Percentiles rank a stretch among this genome's conserved stretches.
Conservation (phyloP, 83 land plant genomes). For the Thuja plicata region DNA sequence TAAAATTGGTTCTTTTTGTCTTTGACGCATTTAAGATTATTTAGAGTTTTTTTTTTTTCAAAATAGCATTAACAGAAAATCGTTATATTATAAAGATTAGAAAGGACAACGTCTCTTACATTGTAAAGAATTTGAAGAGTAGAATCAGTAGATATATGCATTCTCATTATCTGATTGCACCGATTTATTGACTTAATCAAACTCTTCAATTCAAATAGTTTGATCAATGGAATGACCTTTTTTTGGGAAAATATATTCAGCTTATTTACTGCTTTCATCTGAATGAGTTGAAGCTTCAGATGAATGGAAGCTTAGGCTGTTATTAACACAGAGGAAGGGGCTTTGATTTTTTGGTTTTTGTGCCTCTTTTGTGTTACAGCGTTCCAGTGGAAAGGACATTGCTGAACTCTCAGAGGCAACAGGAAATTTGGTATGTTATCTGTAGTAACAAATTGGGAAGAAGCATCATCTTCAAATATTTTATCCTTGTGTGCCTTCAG, state of each 20-base stretch:
- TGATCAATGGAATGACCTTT: neutral
- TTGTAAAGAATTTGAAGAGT: neutral
- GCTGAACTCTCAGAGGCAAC: constrained; percentile 38
- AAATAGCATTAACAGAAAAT: neutral
- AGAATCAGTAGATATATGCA: neutral
- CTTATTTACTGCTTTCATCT: neutral
- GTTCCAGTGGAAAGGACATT: constrained; percentile 33
- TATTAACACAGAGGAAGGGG: neutral
- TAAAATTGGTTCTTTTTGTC: no score
- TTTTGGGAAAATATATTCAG: neutral
- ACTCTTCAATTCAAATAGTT: neutral
- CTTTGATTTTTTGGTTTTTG: neutral
- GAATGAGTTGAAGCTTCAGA: neutral
- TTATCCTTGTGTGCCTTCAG: neutral
- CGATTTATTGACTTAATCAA: neutral
- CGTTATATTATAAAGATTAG: neutral
- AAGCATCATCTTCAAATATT: neutral
- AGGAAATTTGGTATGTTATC: constrained; percentile 56
- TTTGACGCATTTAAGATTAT: no score
- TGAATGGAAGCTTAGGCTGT: neutral
- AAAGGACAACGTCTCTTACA: neutral
- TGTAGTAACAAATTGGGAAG: neutral
- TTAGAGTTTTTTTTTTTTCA: no score
- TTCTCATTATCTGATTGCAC: neutral
- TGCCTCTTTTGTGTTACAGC: constrained; percentile 24